Percentiles rank a stretch among this genome's conserved stretches.
Evolutionary conservation across 306 rosid species (phyloP).

Genomic region (Macrotyloma uniflorum): DNA sequence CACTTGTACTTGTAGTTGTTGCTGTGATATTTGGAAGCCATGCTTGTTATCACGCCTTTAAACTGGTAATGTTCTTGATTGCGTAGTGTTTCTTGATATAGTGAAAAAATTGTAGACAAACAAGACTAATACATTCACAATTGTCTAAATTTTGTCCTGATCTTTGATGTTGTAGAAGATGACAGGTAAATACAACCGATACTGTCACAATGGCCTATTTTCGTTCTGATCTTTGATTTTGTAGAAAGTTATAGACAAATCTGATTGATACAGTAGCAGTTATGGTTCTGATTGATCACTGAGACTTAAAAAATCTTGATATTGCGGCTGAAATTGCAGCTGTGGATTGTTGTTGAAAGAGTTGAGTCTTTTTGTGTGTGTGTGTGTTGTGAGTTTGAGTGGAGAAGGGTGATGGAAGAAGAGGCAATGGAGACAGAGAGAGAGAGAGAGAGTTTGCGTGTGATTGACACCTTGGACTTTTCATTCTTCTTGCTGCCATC

Average conservation of each 20-base stretch:
- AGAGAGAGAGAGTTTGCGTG: neutral
- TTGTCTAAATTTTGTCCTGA: neutral
- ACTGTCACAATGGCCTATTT: neutral
- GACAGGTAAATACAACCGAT: neutral
- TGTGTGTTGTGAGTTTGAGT: neutral
- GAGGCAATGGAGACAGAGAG: neutral
- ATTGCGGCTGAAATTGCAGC: neutral
- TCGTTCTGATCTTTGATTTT: neutral
- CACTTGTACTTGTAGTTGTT: neutral
- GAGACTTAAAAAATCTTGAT: neutral
- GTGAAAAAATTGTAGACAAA: neutral
- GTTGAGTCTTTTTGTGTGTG: neutral
- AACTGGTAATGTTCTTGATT: neutral
- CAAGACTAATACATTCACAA: neutral
- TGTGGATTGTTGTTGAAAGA: neutral
- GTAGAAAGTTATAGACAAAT: no score
- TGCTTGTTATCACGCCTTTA: neutral
- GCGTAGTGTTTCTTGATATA: neutral
- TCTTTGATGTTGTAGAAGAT: neutral
- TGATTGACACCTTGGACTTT: neutral
- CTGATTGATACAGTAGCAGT: neutral
- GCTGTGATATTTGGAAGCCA: neutral
- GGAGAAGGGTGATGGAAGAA: neutral
- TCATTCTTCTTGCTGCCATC: neutral
- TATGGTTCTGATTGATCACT: neutral